Evolutionary conservation across 345 rosid genomes (phyloP), one percentile per base, ranked within the genome.

Genomic region (thale cress (Arabidopsis thaliana)): DNA sequence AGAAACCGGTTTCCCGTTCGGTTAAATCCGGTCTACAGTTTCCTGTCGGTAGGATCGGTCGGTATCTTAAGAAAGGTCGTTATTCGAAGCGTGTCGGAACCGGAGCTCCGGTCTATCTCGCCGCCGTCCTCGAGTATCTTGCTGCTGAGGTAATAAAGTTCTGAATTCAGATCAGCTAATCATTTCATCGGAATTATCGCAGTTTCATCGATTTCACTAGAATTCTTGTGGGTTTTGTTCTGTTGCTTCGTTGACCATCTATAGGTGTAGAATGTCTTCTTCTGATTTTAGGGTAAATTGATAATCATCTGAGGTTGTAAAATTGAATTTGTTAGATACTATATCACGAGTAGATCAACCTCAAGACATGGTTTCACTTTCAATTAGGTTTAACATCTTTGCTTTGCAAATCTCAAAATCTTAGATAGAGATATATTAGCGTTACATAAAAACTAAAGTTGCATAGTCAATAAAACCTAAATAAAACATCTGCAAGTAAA

Each of bases 41-140:
- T 22, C 94, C 94, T 1, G 97, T 91, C 41, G 92, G 97, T 50
- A 80, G 97, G 38, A 88, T 87, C 81, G 97, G 92, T 9, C 84
- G 94, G 34, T 91, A 86, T 70, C 79, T 91, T 55, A 91, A 89
- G 85, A 86, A 87, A 67, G 94, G 97, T 3, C 85, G 94, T 8
- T 89, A 91, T 44, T 69, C 92, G 1, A 76, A 84, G 71, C 86
- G 94, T 8, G 89, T 89, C 6, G 94, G 92, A 14, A 65, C 86
- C 38, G 96, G 93, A 20, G 91, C 93, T 84, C 93, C 92, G 5
- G 90, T 91, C 12, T 88, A 90, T 67, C 80, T 90, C 36, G 96
- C 96, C 55, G 91, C 93, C 6, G 96, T 90, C 1, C 91, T 90
- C 5, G 96, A 90, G 82, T 90, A 87, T 45, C 87, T 87, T 7